A percentile compares a stretch with the other conserved stretches of the same genome.
Conservation (phyloP, 1,284 basidiomycete genomes). For the Ceratobasidium sp. region DNA sequence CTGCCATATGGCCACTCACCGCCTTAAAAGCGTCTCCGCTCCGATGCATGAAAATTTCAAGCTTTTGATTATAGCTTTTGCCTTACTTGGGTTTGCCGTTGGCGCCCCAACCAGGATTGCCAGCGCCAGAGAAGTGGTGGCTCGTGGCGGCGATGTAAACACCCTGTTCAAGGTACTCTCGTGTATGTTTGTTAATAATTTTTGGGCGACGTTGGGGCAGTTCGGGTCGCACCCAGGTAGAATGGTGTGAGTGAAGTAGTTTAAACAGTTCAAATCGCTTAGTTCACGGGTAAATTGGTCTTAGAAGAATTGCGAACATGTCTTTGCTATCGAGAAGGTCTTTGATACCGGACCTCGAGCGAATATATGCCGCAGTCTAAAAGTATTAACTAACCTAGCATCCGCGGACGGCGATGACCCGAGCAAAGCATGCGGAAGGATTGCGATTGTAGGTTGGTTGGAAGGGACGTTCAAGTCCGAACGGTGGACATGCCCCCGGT, state of each 20-base stretch:
- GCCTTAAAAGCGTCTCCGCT: too few species aligned
- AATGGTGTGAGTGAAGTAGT: too few species aligned
- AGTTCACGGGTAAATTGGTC: background rate
- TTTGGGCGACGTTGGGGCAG: background rate
- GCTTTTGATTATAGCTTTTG: too few species aligned
- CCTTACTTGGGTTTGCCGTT: background rate
- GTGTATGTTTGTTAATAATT: background rate
- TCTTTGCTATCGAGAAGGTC: constrained; percentile 4
- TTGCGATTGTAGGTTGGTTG: constrained; percentile 1
- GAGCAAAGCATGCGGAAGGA: background rate
- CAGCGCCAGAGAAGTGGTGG: background rate
- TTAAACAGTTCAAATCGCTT: too few species aligned
- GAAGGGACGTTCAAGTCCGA: constrained; percentile 8
- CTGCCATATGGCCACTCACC: too few species aligned
- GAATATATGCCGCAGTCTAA: background rate
- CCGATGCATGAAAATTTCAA: too few species aligned
- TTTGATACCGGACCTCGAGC: constrained; percentile 15
- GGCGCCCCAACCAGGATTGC: constrained; percentile 1
- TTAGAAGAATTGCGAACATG: background rate
- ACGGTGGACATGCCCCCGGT: constrained; percentile 1
- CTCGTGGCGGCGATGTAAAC: constrained; percentile 9
- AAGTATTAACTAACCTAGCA: background rate
- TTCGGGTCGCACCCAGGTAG: background rate
- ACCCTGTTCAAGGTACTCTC: background rate
- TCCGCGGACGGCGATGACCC: background rate